Evolutionary conservation across 225 moss, liverwort and hornwort species (phyloP), one percentile per base, ranked within the genome.

Genomic region (Bryum argenteum): DNA sequence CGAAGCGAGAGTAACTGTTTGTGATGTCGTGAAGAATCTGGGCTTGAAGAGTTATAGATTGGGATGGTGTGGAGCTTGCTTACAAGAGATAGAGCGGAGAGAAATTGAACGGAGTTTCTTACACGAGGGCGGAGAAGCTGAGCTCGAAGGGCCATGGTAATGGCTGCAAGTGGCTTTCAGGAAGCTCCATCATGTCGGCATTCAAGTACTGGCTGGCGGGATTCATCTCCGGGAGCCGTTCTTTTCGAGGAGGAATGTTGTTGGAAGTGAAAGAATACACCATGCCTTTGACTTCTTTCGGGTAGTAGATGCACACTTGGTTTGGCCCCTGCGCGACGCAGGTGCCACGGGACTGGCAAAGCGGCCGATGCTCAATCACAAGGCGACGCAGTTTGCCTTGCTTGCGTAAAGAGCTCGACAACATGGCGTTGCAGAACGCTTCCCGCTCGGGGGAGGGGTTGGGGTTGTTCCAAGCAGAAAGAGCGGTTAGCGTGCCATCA

Each of bases 251-350:
- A 18, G 15, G 15, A 7, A 14, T 12, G 58, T 58, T 33, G 6
- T 52, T 53, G 42, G 76, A 79, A 16, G 50, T 53, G 50, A 79
- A 79, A 16, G 50, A 41, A 67, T 83, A 83, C 12, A 79, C 66
- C 79, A 83, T 79, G 16, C 83, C 83, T 51, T 83, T 83, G 8
- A 69, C 83, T 64, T 83, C 83, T 60, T 79, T 83, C 2, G 83
- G 76, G 43, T 83, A 83, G 6, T 76, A 83, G 19, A 83, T 60
- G 65, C 83, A 83, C 41, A 83, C 65, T 61, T 79, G 79, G 54
- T 79, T 69, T 12, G 21, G 65, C 8, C 69, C 73, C 56, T 83
- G 83, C 65, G 76, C 83, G 11, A 79, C 79, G 19, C 73, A 76
- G 1, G 83, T 73, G 55, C 83, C 83, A 18, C 83, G 79, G 0